A percentile compares a stretch with the other conserved stretches of the same genome.
Conservation (phyloP, 805 yeast genomes). For the Yamadazyma olivae region DNA sequence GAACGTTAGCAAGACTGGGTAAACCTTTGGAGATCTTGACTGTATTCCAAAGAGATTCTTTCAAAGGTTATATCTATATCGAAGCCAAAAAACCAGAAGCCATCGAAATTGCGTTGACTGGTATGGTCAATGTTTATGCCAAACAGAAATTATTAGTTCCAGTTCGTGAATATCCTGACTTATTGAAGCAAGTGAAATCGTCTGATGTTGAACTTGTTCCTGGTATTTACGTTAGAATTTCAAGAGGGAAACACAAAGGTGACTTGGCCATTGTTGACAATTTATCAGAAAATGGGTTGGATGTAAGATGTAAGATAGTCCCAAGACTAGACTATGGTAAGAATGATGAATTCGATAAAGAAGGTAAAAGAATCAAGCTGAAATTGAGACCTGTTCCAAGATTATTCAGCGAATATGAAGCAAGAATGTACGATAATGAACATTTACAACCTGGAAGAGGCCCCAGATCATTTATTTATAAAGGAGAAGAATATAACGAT, state of each 20-base stretch:
- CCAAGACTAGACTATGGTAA: constrained; percentile 93
- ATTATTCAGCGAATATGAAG: constrained; percentile 85
- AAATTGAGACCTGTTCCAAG: constrained; percentile 81
- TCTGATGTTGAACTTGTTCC: constrained; percentile 86
- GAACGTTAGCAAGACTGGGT: constrained; percentile 69
- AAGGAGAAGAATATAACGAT: constrained; percentile 84
- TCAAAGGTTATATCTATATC: constrained; percentile 86
- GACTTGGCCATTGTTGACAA: constrained; percentile 93
- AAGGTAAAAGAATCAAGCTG: constrained; percentile 46
- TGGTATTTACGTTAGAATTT: constrained; percentile 88
- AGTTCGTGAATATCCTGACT: constrained; percentile 90
- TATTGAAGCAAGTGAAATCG: constrained; percentile 84
- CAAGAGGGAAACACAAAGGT: constrained; percentile 87
- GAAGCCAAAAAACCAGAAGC: constrained; percentile 95
- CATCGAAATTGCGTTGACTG: constrained; percentile 81
- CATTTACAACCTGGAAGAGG: constrained; percentile 64
- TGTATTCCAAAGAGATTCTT: constrained; percentile 91
- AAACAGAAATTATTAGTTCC: constrained; percentile 84
- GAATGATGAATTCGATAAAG: constrained; percentile 46
- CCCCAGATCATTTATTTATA: constrained; percentile 62
- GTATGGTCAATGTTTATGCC: constrained; percentile 80
- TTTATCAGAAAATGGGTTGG: constrained; percentile 90
- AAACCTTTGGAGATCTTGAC: constrained; percentile 82
- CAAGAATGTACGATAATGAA: constrained; percentile 76
- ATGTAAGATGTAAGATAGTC: constrained; percentile 87